These are phyloP conservation scores for Talaromyces atroroseus DNA, from an alignment of 2,329 filamentous ascomycete genomes.

Conservation along the genomic window DNA sequence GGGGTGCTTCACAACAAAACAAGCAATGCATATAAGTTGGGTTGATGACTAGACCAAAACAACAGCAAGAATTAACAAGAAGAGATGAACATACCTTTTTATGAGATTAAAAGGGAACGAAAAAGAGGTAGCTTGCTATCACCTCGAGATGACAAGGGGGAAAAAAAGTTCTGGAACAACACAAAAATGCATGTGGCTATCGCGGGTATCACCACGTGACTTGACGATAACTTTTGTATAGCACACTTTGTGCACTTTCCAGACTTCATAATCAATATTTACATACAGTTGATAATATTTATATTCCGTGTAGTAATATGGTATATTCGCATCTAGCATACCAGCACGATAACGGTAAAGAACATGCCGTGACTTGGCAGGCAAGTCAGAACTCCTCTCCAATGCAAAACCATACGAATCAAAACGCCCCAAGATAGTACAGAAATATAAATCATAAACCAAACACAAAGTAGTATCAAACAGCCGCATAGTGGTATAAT, in stretches of 20 bases:
- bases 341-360: background rate
- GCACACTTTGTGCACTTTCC: too few relatives aligned
- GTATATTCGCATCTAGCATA: background rate
- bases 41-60: too few relatives aligned
- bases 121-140: background rate
- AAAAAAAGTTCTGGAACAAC: background rate
- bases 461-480: background rate
- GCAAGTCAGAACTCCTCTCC: constrained; percentile 1
- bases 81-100: background rate
- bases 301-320: background rate
- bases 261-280: too few relatives aligned
- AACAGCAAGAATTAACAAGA: too few relatives aligned
- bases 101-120: background rate
- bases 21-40: too few relatives aligned
- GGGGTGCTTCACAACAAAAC: too few relatives aligned
- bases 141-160: background rate
- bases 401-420: background rate
- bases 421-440: constrained; percentile 8
- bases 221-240: too few relatives aligned
- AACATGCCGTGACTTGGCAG: background rate
- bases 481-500: constrained; percentile 2
- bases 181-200: constrained; percentile 7
- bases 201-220: constrained; percentile 12
- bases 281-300: background rate
- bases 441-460: background rate